Percentiles rank a stretch among this genome's conserved stretches.
Evolutionary conservation across 2,329 filamentous ascomycete species (phyloP).

Genomic region (Madurella mycetomatis): DNA sequence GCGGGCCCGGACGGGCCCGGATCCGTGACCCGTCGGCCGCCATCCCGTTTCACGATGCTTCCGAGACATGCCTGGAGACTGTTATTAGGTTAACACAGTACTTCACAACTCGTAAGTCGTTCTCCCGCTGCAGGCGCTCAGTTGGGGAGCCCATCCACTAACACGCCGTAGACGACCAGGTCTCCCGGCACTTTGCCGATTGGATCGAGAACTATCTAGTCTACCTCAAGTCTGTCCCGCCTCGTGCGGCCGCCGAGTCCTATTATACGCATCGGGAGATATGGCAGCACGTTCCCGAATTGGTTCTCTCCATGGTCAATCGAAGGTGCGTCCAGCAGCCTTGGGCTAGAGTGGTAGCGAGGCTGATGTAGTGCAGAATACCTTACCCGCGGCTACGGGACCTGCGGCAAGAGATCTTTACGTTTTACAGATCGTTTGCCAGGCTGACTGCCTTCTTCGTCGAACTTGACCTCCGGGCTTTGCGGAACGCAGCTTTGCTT

Average conservation of each 20-base stretch:
- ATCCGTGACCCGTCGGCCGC: slow-evolving; percentile 39
- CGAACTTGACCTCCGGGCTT: slow-evolving; percentile 41
- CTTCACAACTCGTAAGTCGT: slow-evolving; percentile 24
- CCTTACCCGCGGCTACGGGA: slow-evolving; percentile 22
- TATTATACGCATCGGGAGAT: slow-evolving; percentile 44
- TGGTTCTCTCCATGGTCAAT: slow-evolving; percentile 37
- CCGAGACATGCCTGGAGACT: slow-evolving; percentile 29
- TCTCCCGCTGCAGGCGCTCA: background rate
- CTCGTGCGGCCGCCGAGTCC: slow-evolving; percentile 38
- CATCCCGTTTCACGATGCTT: slow-evolving; percentile 42
- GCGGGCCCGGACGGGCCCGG: slow-evolving; percentile 20
- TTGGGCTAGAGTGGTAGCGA: background rate
- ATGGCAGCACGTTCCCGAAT: slow-evolving; percentile 50
- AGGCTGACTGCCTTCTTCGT: slow-evolving; percentile 50
- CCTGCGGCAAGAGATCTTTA: slow-evolving; percentile 33
- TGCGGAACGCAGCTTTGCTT: slow-evolving; percentile 26
- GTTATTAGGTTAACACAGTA: slow-evolving; percentile 26
- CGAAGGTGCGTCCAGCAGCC: slow-evolving; percentile 17
- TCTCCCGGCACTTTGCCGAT: slow-evolving; percentile 40
- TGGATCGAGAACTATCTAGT: slow-evolving; percentile 50
- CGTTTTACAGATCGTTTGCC: slow-evolving; percentile 42
- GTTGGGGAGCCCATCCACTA: slow-evolving; percentile 17
- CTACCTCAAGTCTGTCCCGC: slow-evolving; percentile 35
- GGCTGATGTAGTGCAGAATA: slow-evolving; percentile 22
- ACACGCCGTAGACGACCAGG: slow-evolving; percentile 39